Evolutionary conservation across 768 basidiomycete species (phyloP).

Genomic region (Mycena metata): DNA sequence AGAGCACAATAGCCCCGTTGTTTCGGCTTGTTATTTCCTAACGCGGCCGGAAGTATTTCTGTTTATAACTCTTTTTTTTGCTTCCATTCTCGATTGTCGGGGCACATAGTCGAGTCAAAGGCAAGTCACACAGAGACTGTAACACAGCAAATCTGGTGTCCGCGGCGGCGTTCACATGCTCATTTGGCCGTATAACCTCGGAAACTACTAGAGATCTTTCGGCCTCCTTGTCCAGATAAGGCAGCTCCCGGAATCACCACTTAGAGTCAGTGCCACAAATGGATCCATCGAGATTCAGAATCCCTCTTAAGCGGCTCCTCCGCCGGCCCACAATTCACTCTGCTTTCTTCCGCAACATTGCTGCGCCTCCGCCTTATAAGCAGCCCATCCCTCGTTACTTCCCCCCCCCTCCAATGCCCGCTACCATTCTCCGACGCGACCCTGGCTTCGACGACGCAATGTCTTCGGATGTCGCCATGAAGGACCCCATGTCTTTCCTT

Average conservation of each 20-base stretch:
- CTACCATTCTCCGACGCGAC: slow-evolving; percentile 53
- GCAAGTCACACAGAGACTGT: background rate
- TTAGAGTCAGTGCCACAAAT: slow-evolving; percentile 33
- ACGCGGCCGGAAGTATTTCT: slow-evolving; percentile 19
- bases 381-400: slow-evolving; percentile 46
- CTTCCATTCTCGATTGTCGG: slow-evolving; percentile 25
- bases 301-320: slow-evolving; percentile 58
- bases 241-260: slow-evolving; percentile 4
- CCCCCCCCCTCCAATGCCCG: slow-evolving; percentile 57
- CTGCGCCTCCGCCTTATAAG: slow-evolving; percentile 40
- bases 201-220: slow-evolving; percentile 16
- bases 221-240: slow-evolving; percentile 7
- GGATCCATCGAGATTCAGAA: slow-evolving; percentile 46
- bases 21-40: slow-evolving; percentile 24
- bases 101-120: background rate
- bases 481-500: slow-evolving; percentile 47
- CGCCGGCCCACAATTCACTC: slow-evolving; percentile 44
- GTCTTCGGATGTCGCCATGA: slow-evolving; percentile 44
- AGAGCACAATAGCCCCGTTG: slow-evolving; percentile 29
- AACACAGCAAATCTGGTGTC: slow-evolving; percentile 14
- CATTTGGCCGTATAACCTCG: slow-evolving; percentile 4
- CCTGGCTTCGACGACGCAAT: slow-evolving; percentile 46
- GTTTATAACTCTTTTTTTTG: slow-evolving; percentile 14
- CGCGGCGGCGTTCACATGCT: slow-evolving; percentile 19
- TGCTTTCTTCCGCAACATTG: slow-evolving; percentile 45